Conservation (phyloP, 1,139 yeast genomes). For the Geotrichum europaeum region DNA sequence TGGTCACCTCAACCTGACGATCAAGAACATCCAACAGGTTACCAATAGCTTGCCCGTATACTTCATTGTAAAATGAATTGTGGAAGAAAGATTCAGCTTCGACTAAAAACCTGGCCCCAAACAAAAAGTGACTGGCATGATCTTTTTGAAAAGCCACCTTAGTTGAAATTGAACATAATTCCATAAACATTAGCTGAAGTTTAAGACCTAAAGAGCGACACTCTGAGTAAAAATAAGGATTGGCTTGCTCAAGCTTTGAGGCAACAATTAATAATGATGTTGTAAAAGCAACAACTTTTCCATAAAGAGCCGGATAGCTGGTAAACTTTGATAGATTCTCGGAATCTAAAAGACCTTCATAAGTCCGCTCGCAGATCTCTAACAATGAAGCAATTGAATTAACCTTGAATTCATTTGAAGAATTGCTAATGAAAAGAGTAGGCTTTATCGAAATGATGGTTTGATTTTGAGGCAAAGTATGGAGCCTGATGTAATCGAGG, state of each 20-base stretch:
- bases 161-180: constrained; percentile 1
- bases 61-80: constrained; percentile 10
- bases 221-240: constrained; percentile 5
- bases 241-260: constrained; percentile 1
- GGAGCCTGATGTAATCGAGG: background rate
- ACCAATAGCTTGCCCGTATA: constrained; percentile 7
- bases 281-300: constrained; percentile 1
- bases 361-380: background rate
- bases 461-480: background rate
- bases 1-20: background rate
- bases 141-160: constrained; percentile 1
- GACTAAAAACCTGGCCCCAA: constrained; percentile 1
- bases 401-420: constrained; percentile 3
- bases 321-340: constrained; percentile 4
- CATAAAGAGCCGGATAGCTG: constrained; percentile 8
- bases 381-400: background rate
- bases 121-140: constrained; percentile 4
- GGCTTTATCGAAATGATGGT: background rate
- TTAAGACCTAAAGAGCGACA: constrained; percentile 11
- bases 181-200: constrained; percentile 4
- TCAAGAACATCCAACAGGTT: constrained; percentile 1
- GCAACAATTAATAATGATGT: constrained; percentile 3
- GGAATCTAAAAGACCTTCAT: constrained; percentile 2
- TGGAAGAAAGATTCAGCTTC: constrained; percentile 1
- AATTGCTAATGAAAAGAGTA: background rate